Percentiles rank a stretch among this genome's conserved stretches.
Conservation (phyloP, 106 monocot genomes). For the Agapanthus africanus region DNA sequence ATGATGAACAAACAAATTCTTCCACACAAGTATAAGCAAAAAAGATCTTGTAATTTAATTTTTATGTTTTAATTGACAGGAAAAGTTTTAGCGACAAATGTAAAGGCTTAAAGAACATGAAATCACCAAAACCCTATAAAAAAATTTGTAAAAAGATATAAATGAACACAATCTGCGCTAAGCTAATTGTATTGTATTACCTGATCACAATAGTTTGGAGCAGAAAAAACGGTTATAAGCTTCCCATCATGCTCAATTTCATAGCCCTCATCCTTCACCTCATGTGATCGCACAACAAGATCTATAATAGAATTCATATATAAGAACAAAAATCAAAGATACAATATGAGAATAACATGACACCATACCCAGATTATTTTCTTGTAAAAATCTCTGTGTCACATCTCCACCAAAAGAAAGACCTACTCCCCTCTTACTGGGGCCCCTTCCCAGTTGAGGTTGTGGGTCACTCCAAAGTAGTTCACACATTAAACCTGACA, state of each 20-base stretch:
- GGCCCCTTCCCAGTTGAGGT: constrained; percentile 89
- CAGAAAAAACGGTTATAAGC: constrained; percentile 97
- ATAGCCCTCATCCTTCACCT: constrained; percentile 98
- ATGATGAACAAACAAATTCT: too few relatives aligned
- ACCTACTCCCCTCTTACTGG: constrained; percentile 95
- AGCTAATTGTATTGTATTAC: too few relatives aligned
- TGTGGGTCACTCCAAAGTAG: constrained; percentile 99
- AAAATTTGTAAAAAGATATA: neutral
- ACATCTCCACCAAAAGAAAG: constrained; percentile 98
- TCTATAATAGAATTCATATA: constrained; percentile 28
- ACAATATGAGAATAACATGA: constrained; percentile 6
- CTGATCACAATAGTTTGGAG: constrained; percentile 97
- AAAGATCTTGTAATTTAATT: too few relatives aligned
- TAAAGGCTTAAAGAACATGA: too few relatives aligned
- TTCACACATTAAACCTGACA: constrained; percentile 91
- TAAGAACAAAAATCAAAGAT: neutral
- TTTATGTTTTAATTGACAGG: too few relatives aligned
- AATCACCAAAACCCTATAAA: too few relatives aligned
- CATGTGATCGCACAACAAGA: constrained; percentile 92
- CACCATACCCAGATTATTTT: constrained; percentile 77
- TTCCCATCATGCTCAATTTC: constrained; percentile 96
- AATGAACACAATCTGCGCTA: neutral
- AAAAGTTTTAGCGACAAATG: too few relatives aligned
- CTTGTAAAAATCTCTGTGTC: constrained; percentile 76
- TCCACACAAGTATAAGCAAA: too few relatives aligned